A percentile compares a stretch with the other conserved stretches of the same genome.
Conservation (phyloP, 2,329 filamentous ascomycete species). For the Pseudocercospora macadamiae region DNA sequence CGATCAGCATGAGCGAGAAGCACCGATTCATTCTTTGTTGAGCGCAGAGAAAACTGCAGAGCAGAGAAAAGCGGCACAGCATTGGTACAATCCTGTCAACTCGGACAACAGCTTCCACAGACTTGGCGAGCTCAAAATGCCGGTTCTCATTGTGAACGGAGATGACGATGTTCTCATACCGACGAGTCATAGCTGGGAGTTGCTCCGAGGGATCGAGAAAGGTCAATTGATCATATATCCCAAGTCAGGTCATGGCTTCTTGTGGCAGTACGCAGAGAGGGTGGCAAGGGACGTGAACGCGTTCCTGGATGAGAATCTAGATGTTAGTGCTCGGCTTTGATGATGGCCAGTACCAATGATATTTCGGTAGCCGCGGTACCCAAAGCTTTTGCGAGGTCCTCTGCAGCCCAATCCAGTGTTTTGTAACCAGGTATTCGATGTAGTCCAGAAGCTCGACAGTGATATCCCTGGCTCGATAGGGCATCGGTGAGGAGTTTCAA, state of each 20-base stretch:
- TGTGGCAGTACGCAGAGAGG: slow-evolving; percentile 11
- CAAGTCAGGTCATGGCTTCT: slow-evolving; percentile 14
- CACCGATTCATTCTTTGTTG: neutral
- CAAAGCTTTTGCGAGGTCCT: too few relatives aligned
- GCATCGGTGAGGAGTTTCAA: too few relatives aligned
- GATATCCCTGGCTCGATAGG: too few relatives aligned
- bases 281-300: neutral
- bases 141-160: slow-evolving; percentile 8
- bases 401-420: too few relatives aligned
- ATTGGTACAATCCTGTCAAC: slow-evolving; percentile 1
- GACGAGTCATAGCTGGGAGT: slow-evolving; percentile 10
- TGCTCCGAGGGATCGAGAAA: slow-evolving; percentile 6
- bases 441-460: too few relatives aligned
- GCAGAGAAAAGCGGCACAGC: neutral
- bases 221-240: slow-evolving; percentile 15
- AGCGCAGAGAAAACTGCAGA: neutral
- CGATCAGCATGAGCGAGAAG: too few relatives aligned
- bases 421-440: too few relatives aligned
- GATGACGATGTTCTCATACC: slow-evolving; percentile 8
- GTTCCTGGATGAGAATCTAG: slow-evolving; percentile 9
- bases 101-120: slow-evolving; percentile 5
- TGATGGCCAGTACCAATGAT: too few relatives aligned
- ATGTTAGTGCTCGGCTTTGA: slow-evolving; percentile 5
- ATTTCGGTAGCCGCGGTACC: too few relatives aligned
- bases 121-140: slow-evolving; percentile 12